These are phyloP conservation scores for Fusarium pseudograminearum DNA, from an alignment of 2,329 filamentous ascomycete genomes.

Conservation along the genomic window DNA sequence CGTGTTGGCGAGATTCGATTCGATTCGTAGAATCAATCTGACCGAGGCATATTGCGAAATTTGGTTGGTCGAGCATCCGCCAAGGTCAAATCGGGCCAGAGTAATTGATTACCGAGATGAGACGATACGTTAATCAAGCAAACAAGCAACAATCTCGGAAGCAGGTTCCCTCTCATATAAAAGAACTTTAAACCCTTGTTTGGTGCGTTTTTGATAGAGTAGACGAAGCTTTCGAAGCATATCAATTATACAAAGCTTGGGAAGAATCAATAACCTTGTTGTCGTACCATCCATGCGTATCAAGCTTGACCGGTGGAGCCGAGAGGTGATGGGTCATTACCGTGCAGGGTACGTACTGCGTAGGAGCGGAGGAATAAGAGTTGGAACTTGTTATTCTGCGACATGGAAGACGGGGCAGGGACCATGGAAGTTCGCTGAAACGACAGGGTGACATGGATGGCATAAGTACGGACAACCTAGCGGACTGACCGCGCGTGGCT, in stretches of 20 bases:
- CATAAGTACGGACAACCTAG: conserved; percentile 2
- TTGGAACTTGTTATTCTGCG: conserved; percentile 37
- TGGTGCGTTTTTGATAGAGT: conserved; percentile 27
- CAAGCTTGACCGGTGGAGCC: conserved; percentile 12
- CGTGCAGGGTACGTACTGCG: not conserved
- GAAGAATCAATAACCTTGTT: not conserved
- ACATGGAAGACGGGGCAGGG: conserved; percentile 33
- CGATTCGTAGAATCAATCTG: conserved; percentile 7
- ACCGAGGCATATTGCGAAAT: conserved; percentile 6
- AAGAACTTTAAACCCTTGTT: conserved; percentile 22
- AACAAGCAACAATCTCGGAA: conserved; percentile 1
- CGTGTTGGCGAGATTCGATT: conserved; percentile 13
- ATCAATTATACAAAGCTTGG: conserved; percentile 14
- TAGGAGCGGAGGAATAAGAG: conserved; percentile 19
- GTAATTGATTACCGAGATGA: conserved; percentile 31
- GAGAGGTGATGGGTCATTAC: conserved; percentile 2
- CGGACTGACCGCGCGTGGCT: conserved; percentile 24
- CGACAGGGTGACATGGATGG: conserved; percentile 25
- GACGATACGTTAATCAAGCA: conserved; percentile 15
- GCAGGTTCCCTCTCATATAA: not conserved
- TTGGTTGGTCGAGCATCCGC: conserved; percentile 20
- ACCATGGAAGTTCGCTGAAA: conserved; percentile 34
- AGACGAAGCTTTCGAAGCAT: conserved; percentile 12
- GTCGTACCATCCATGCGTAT: not conserved
- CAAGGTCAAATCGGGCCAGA: conserved; percentile 22